Percentiles rank a stretch among this genome's conserved stretches.
phyloP scores from a whole-genome alignment of 371 early-diverging fungal genomes.

The Rhizomucor miehei region DNA sequence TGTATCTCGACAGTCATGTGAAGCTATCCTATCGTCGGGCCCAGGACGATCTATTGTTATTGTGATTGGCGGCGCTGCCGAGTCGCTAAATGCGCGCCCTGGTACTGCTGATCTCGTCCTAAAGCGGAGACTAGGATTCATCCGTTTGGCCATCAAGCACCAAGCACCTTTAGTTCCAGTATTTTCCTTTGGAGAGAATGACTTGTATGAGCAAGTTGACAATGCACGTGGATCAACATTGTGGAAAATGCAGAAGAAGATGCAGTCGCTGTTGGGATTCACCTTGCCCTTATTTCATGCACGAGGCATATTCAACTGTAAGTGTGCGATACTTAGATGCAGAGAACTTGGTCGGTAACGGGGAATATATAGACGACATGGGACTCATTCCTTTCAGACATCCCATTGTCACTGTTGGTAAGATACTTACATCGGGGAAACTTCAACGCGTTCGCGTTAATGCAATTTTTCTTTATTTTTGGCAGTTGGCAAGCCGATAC shows the following conservation, averaged over 20 bases:
- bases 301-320: slow-evolving; percentile 72
- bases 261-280: slow-evolving; percentile 63
- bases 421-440: slow-evolving; percentile 10
- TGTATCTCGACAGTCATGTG: slow-evolving; percentile 73
- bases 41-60: slow-evolving; percentile 79
- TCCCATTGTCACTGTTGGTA: slow-evolving; percentile 52
- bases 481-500: slow-evolving; percentile 69
- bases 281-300: slow-evolving; percentile 75
- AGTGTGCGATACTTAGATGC: slow-evolving; percentile 15
- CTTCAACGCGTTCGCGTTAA: neutral
- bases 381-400: slow-evolving; percentile 60
- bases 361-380: slow-evolving; percentile 30
- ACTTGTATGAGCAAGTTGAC: slow-evolving; percentile 67
- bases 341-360: neutral
- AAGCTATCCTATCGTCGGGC: slow-evolving; percentile 67
- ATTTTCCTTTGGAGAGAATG: slow-evolving; percentile 84
- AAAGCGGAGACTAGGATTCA: slow-evolving; percentile 74
- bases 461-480: neutral
- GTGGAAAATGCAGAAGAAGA: slow-evolving; percentile 54
- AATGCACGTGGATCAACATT: slow-evolving; percentile 49
- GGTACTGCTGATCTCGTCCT: slow-evolving; percentile 66
- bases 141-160: slow-evolving; percentile 76
- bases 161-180: slow-evolving; percentile 71
- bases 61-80: slow-evolving; percentile 80
- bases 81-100: slow-evolving; percentile 67